Conservation (phyloP, 2,329 filamentous ascomycete genomes). For the Colletotrichum kahawae region DNA sequence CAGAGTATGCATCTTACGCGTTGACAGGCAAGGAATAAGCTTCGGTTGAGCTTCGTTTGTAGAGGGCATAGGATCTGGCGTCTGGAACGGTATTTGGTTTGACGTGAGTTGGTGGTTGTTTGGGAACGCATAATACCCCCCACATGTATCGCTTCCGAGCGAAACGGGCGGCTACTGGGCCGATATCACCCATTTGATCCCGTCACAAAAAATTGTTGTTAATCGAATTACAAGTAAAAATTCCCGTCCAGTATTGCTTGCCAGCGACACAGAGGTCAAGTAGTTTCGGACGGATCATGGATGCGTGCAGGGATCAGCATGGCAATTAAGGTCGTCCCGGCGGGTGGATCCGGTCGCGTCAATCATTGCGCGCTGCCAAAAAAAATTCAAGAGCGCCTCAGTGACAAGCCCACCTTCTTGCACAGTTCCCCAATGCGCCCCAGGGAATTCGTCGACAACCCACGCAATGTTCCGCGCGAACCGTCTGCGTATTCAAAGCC, state of each 20-base stretch:
- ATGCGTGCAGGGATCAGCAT: not conserved
- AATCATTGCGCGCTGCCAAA: not conserved
- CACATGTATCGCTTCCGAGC: not conserved
- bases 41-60: not conserved
- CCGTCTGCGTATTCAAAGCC: conserved; percentile 28
- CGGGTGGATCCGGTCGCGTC: conserved; percentile 1
- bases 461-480: conserved; percentile 39
- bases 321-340: not conserved
- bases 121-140: conserved; percentile 20
- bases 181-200: not conserved
- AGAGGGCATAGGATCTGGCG: conserved; percentile 15
- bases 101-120: conserved; percentile 14
- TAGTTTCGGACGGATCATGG: not conserved
- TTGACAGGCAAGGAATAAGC: conserved; percentile 35
- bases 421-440: not conserved
- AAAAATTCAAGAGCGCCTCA: not conserved
- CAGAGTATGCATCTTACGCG: conserved; percentile 46
- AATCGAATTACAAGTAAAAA: not conserved
- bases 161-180: not conserved
- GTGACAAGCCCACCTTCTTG: not conserved
- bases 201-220: not conserved
- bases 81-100: conserved; percentile 16
- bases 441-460: not conserved
- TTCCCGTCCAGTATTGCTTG: not conserved
- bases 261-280: not conserved